Evolutionary conservation across 2,329 filamentous ascomycete genomes (phyloP).

Genomic region (Cladosporium sp.): DNA sequence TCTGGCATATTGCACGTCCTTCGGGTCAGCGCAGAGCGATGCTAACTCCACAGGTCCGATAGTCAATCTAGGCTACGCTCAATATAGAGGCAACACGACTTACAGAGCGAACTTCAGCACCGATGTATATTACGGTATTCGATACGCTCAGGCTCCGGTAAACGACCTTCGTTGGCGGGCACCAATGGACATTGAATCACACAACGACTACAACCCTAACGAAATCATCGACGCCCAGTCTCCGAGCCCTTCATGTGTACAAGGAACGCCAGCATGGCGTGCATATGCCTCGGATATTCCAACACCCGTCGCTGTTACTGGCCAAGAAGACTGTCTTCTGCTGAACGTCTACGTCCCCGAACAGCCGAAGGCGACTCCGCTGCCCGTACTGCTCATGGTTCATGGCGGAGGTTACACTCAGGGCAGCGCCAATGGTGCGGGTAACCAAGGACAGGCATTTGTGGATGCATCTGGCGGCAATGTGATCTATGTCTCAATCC

Average conservation of each 20-base stretch:
- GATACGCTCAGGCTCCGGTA: constrained; percentile 27
- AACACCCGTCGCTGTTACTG: constrained; percentile 6
- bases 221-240: constrained; percentile 25
- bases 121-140: constrained; percentile 16
- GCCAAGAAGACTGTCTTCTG: constrained; percentile 37
- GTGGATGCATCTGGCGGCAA: constrained; percentile 31
- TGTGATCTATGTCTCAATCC: constrained; percentile 29
- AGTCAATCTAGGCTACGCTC: constrained; percentile 17
- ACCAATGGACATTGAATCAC: constrained; percentile 25
- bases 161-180: constrained; percentile 30
- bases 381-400: constrained; percentile 33
- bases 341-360: constrained; percentile 37
- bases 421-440: constrained; percentile 19
- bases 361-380: constrained; percentile 23
- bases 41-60: constrained; percentile 10
- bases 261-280: constrained; percentile 20
- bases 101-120: neutral
- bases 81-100: constrained; percentile 13
- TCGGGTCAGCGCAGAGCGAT: neutral
- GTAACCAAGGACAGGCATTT: constrained; percentile 23
- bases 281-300: constrained; percentile 13
- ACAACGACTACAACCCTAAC: constrained; percentile 19
- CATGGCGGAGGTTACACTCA: constrained; percentile 35
- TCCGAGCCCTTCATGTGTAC: constrained; percentile 25
- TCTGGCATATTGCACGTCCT: neutral